Conservation (phyloP, 2,329 filamentous ascomycete species). For the Monilinia fructicola region DNA sequence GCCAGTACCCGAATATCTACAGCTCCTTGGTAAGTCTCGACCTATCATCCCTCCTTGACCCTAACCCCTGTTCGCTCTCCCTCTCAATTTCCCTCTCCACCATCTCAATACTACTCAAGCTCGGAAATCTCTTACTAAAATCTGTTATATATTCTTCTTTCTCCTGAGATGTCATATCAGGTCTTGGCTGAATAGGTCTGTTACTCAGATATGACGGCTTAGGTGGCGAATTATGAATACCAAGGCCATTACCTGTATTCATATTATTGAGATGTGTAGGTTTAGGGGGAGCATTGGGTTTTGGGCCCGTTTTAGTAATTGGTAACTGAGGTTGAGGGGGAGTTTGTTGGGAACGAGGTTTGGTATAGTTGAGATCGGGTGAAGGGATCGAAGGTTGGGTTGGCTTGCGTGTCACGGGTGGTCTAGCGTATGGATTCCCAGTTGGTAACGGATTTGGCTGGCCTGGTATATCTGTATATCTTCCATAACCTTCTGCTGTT, state of each 20-base stretch:
- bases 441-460: conserved; percentile 28
- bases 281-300: conserved; percentile 60
- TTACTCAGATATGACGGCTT: conserved; percentile 45
- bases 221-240: conserved; percentile 48
- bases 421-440: conserved; percentile 36
- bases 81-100: conserved; percentile 38
- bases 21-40: conserved; percentile 17
- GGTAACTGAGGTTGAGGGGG: conserved; percentile 28
- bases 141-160: conserved; percentile 65
- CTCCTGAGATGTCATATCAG: conserved; percentile 57
- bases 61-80: conserved; percentile 20
- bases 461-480: conserved; percentile 62
- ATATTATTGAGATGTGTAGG: conserved; percentile 60
- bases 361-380: conserved; percentile 33
- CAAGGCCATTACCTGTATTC: conserved; percentile 42
- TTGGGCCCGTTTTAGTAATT: conserved; percentile 41
- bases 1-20: neutral
- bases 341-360: conserved; percentile 33
- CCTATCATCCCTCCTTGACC: conserved; percentile 18
- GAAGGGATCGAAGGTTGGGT: conserved; percentile 29
- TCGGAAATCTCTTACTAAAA: conserved; percentile 86
- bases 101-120: conserved; percentile 76
- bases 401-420: conserved; percentile 48
- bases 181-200: conserved; percentile 43
- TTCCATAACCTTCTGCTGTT: conserved; percentile 87